Conservation (phyloP, 495 filamentous ascomycete genomes). For the Hypomontagnella submonticulosa region DNA sequence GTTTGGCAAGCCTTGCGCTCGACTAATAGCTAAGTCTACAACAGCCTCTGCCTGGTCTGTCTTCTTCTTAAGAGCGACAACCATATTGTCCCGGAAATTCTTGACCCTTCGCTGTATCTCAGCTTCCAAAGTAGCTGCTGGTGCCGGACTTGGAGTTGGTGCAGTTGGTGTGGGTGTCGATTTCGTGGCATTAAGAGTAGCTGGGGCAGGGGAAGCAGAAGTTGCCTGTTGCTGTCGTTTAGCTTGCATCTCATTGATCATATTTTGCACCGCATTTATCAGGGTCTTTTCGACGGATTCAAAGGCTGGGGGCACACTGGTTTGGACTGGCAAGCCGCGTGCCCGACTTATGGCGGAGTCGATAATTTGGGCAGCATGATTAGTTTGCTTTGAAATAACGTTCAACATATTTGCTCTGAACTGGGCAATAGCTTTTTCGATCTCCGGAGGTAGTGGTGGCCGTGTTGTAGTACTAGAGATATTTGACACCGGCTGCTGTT, state of each 20-base stretch:
- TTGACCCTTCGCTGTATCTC: conserved; percentile 48
- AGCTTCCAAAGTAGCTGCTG: conserved; percentile 35
- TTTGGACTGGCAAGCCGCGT: conserved; percentile 42
- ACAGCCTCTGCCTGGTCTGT: conserved; percentile 47
- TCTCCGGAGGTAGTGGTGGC: conserved; percentile 37
- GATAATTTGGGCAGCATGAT: conserved; percentile 42
- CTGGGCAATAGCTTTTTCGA: conserved; percentile 45
- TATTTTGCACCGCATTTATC: conserved; percentile 42
- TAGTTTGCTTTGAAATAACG: conserved; percentile 41
- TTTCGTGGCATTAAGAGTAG: conserved; percentile 12
- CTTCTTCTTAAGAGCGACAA: conserved; percentile 45
- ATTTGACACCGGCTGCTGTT: conserved; percentile 26
- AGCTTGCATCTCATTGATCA: conserved; percentile 47
- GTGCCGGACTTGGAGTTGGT: conserved; percentile 42
- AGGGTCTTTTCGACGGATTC: conserved; percentile 43
- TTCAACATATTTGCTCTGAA: conserved; percentile 46
- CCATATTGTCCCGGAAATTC: conserved; percentile 45
- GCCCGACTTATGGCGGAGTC: conserved; percentile 44
- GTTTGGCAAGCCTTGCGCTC: conserved; percentile 45
- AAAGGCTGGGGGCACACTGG: conserved; percentile 41
- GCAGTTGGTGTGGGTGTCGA: conserved; percentile 37
- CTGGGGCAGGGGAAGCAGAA: conserved; percentile 40
- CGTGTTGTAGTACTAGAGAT: conserved; percentile 5
- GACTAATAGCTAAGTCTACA: conserved; percentile 47
- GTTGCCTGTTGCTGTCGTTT: conserved; percentile 39